Conservation (phyloP, 495 filamentous ascomycete species). For the Penicillium argentinense region DNA sequence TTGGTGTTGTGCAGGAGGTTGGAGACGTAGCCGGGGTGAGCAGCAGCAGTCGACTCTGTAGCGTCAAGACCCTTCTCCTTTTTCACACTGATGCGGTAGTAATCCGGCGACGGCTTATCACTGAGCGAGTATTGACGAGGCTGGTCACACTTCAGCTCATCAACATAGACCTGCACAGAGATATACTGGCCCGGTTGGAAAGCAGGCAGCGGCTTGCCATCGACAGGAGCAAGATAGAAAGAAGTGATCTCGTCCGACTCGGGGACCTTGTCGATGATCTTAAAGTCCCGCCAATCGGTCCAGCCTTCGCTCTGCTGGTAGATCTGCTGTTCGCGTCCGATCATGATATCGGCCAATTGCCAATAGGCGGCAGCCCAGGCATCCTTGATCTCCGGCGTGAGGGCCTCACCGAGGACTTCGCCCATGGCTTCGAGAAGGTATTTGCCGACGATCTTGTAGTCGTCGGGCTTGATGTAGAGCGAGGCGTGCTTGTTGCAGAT, state of each 20-base stretch:
- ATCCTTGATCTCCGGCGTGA: conserved; percentile 63
- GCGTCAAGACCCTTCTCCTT: conserved; percentile 54
- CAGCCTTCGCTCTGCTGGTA: conserved; percentile 58
- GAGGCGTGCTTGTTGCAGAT: conserved; percentile 77
- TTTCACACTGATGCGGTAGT: conserved; percentile 73
- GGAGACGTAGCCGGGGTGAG: conserved; percentile 64
- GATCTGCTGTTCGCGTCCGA: conserved; percentile 59
- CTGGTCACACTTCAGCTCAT: conserved; percentile 58
- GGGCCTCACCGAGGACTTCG: conserved; percentile 63
- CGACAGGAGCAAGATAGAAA: conserved; percentile 68
- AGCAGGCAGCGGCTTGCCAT: conserved; percentile 56
- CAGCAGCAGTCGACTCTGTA: conserved; percentile 36
- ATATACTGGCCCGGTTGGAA: conserved; percentile 73
- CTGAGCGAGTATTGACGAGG: conserved; percentile 73
- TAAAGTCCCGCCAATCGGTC: conserved; percentile 67
- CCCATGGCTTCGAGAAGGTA: conserved; percentile 68
- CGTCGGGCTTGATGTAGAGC: conserved; percentile 64
- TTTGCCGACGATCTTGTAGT: conserved; percentile 68
- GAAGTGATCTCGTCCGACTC: conserved; percentile 67
- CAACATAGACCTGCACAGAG: conserved; percentile 57
- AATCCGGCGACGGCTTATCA: conserved; percentile 55
- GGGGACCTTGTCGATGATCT: conserved; percentile 58
- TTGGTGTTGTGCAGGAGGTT: conserved; percentile 66
- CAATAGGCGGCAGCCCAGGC: conserved; percentile 74
- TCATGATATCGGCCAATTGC: conserved; percentile 69